These are phyloP conservation scores for Apiospora kogelbergensis DNA, from an alignment of 2,329 filamentous ascomycete species.

Conservation along the genomic window DNA sequence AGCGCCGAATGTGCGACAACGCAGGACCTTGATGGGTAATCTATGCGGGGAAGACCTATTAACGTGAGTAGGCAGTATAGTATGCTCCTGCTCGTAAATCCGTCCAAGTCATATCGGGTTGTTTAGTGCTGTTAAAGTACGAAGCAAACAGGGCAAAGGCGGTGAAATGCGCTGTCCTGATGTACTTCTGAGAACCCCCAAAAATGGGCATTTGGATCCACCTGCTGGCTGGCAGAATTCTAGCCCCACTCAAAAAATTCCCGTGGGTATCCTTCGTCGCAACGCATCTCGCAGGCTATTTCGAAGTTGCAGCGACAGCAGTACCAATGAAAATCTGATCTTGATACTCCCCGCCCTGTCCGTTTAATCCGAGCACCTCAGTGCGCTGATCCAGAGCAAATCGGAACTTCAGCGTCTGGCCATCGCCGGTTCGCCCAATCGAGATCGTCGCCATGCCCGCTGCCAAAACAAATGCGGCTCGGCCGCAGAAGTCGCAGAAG, in stretches of 20 bases:
- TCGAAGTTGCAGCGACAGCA: not conserved
- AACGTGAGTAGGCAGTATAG: too few relatives aligned
- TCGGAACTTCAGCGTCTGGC: not conserved
- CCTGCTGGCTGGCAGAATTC: not conserved
- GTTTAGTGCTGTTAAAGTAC: not conserved
- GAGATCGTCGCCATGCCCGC: not conserved
- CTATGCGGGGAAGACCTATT: not conserved
- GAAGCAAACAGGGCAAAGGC: not conserved
- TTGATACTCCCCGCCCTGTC: not conserved
- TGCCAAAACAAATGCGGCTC: not conserved
- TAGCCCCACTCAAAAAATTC: slow-evolving; percentile 6
- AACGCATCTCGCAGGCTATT: not conserved
- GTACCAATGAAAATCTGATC: not conserved
- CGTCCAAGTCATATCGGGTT: too few relatives aligned
- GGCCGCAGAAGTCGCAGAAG: slow-evolving; percentile 22
- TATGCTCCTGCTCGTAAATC: too few relatives aligned
- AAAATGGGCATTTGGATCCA: not conserved
- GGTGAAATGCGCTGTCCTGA: not conserved
- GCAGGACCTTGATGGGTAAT: not conserved
- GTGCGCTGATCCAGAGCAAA: not conserved
- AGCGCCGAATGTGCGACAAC: not conserved
- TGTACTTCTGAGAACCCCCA: not conserved
- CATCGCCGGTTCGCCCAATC: not conserved
- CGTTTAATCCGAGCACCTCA: not conserved
- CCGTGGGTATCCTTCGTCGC: slow-evolving; percentile 1